phyloP scores from a whole-genome alignment of 2,329 filamentous ascomycete genomes.

The Aspergillus sp. region DNA sequence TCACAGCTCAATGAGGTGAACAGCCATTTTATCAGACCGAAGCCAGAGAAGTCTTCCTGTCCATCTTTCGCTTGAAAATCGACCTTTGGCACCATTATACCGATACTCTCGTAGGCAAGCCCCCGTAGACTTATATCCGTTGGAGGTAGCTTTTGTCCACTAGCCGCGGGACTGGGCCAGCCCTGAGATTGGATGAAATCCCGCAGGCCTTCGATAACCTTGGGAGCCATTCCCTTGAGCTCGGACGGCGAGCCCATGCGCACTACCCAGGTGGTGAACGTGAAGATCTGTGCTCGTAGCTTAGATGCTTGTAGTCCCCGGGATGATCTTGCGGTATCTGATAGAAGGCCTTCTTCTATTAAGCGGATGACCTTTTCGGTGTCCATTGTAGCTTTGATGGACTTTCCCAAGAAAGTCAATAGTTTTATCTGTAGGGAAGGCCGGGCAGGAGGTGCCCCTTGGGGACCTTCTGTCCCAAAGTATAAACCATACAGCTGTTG shows the following conservation, averaged over 20 bases:
- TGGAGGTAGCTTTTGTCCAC: conserved; percentile 46
- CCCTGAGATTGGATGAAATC: conserved; percentile 71
- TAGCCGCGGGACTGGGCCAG: conserved; percentile 59
- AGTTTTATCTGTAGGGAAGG: conserved; percentile 69
- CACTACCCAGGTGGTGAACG: conserved; percentile 80
- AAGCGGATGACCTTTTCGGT: conserved; percentile 59
- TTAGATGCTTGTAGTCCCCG: conserved; percentile 67
- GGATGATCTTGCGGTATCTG: conserved; percentile 34
- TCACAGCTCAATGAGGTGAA: conserved; percentile 79
- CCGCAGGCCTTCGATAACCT: conserved; percentile 60
- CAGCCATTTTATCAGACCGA: conserved; percentile 60
- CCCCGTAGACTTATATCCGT: conserved; percentile 62
- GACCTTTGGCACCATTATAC: conserved; percentile 55
- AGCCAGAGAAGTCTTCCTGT: conserved; percentile 38
- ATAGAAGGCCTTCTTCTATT: conserved; percentile 57
- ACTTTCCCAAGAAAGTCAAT: conserved; percentile 67
- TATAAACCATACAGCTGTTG: conserved; percentile 64
- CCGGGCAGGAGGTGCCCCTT: conserved; percentile 44
- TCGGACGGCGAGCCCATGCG: conserved; percentile 57
- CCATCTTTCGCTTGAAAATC: conserved; percentile 29
- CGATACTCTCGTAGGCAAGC: conserved; percentile 84
- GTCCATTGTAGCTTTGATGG: conserved; percentile 62
- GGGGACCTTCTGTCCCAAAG: conserved; percentile 47
- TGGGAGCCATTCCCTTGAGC: conserved; percentile 57
- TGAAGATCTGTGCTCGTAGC: conserved; percentile 72